Base-by-base conservation (phyloP, 2,329 filamentous ascomycete genomes). In the Aspergillus latus region DNA sequence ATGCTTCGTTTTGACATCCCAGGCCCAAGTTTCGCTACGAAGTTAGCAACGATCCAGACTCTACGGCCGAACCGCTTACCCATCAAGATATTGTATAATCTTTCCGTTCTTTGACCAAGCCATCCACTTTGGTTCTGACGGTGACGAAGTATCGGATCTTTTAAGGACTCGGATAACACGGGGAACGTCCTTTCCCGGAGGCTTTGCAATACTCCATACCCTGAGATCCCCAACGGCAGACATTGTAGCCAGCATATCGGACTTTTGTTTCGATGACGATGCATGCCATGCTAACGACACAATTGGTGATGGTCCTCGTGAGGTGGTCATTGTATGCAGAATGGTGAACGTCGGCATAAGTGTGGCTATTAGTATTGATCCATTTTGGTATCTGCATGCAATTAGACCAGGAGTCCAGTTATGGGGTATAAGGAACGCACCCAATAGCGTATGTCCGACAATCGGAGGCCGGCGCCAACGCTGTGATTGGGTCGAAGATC, bases 1-100 rank as follows among this genome's bases (percentile, higher is more conserved):
- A 69, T 96, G 88, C 72, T 97, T 97, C n/a, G 94, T 99, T 61
- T 92, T 85, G 44, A 99, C 94, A 79, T 99, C 94, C 93, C 94
- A 99, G 56, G 92, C 88, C 66, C 90, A 87, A 37, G 92, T 96
- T 80, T 96, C 89, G 53, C 92, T 92, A 61, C 28, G 15, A 44
- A 11, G 51, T 45, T 40, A 54, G 13, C 37, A 11, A 43, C 15
- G 30, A 15, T 36, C 10, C 44, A 1, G 13, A 6, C 21, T 21
- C 21, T 21, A 21, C 11, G 8, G 5, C 5, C 1, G 11, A 45
- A 28, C 8, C 21, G 84, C 90, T 78, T 80, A 96, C 92, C 88
- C 86, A 74, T 97, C 91, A 4, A 90, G 89, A 74, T 87, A 92
- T 75, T 99, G 94, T 61, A 99, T 86, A 62, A 99, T 92, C 63